These are phyloP conservation scores for Leishmania guyanensis DNA, from an alignment of 208 protist species.

Conservation along the genomic window DNA sequence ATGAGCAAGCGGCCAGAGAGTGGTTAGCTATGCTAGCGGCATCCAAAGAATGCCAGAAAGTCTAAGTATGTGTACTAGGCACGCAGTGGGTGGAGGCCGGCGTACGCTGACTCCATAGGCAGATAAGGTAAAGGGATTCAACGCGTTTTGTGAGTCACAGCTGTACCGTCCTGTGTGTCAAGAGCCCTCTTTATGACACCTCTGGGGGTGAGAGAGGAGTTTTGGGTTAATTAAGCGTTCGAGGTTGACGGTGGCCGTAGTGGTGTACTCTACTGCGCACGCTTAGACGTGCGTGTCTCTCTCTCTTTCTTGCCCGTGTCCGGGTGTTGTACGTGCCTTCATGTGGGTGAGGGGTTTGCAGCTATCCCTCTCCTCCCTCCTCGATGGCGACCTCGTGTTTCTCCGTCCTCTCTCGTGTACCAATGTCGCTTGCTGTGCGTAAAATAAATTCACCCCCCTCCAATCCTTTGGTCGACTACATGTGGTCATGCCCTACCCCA, in stretches of 20 bases:
- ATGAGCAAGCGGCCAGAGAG: conserved; percentile 17
- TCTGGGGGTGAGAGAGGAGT: not conserved
- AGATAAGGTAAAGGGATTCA: not conserved
- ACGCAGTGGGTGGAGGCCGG: not conserved
- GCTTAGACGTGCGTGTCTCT: not conserved
- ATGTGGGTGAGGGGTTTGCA: not conserved
- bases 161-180: not conserved
- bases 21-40: not conserved
- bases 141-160: not conserved
- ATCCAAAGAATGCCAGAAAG: not conserved
- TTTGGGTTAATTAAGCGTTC: not conserved
- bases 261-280: not conserved
- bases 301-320: not conserved
- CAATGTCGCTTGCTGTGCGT: not conserved
- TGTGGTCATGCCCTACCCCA: too few relatives aligned
- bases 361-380: not conserved
- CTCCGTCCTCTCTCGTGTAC: not conserved
- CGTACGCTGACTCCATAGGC: not conserved
- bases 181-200: not conserved
- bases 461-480: not conserved
- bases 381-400: not conserved
- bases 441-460: not conserved
- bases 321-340: not conserved
- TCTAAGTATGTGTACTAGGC: not conserved
- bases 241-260: not conserved